These are phyloP conservation scores for Neolentinus lepideus DNA, from an alignment of 1,284 basidiomycete species.

Conservation along the genomic window DNA sequence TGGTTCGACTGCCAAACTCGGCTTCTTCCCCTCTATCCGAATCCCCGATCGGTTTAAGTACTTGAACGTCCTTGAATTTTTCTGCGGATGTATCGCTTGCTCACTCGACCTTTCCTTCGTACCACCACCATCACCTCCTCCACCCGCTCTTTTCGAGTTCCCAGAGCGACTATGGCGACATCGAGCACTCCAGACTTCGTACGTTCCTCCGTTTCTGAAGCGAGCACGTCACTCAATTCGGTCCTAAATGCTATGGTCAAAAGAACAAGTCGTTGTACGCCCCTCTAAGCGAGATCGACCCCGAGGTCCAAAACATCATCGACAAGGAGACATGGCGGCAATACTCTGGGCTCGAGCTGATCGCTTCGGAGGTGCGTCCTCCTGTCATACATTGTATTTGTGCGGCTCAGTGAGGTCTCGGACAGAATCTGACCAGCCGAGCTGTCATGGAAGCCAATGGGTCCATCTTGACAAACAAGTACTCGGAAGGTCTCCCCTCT, in stretches of 20 bases:
- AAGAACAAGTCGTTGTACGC: constrained; percentile 92
- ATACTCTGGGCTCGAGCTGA: constrained; percentile 95
- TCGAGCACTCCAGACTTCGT: constrained; percentile 54
- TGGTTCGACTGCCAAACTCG: no score
- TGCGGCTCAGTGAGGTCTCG: neutral
- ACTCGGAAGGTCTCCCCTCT: constrained; percentile 91
- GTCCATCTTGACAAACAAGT: constrained; percentile 98
- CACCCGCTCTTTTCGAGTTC: neutral
- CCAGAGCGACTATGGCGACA: constrained; percentile 46
- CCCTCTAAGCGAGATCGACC: constrained; percentile 85
- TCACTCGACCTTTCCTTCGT: neutral
- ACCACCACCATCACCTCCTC: neutral
- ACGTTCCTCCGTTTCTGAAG: constrained; percentile 18
- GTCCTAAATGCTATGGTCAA: neutral
- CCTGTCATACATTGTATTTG: constrained; percentile 10
- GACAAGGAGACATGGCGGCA: constrained; percentile 99
- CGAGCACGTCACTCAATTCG: neutral
- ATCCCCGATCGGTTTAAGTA: neutral
- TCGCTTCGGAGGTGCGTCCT: constrained; percentile 78
- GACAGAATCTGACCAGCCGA: constrained; percentile 87
- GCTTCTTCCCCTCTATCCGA: neutral
- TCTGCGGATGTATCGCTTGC: neutral
- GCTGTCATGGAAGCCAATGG: constrained; percentile 98
- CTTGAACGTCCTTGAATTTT: neutral
- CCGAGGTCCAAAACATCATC: constrained; percentile 94